Percentiles rank a stretch among this genome's conserved stretches.
Conservation (phyloP, 345 rosid species). For the Ceriops decandra region DNA sequence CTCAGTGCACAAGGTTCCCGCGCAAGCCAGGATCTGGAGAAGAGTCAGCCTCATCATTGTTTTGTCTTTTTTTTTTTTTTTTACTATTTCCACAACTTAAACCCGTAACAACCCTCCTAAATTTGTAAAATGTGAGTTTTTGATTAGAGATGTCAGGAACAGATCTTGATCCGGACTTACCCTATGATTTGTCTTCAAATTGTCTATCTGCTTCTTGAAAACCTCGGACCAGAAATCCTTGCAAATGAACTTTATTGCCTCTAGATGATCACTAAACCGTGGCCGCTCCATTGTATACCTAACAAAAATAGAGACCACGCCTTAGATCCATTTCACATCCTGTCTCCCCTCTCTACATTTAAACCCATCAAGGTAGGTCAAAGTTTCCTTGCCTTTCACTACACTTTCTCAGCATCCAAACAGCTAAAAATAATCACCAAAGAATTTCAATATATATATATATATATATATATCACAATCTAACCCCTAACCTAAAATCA, state of each 20-base stretch:
- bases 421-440: neutral
- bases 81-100: no score
- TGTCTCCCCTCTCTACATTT: neutral
- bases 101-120: no score
- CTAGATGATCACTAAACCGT: conserved; percentile 81
- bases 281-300: conserved; percentile 97
- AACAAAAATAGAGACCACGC: conserved; percentile 10
- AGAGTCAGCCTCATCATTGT: no score
- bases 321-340: neutral
- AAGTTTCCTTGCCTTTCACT: neutral
- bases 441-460: neutral
- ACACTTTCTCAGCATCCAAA: conserved; percentile 19
- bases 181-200: conserved; percentile 91
- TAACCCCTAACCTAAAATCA: neutral
- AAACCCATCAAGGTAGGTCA: neutral
- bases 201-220: conserved; percentile 98
- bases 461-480: neutral
- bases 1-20: no score
- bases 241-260: conserved; percentile 97
- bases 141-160: no score
- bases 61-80: no score
- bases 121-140: no score
- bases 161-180: conserved; percentile 29
- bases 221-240: conserved; percentile 98
- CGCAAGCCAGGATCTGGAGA: no score